Conservation (phyloP, 148 eudicot species). For the Oxyria digyna region DNA sequence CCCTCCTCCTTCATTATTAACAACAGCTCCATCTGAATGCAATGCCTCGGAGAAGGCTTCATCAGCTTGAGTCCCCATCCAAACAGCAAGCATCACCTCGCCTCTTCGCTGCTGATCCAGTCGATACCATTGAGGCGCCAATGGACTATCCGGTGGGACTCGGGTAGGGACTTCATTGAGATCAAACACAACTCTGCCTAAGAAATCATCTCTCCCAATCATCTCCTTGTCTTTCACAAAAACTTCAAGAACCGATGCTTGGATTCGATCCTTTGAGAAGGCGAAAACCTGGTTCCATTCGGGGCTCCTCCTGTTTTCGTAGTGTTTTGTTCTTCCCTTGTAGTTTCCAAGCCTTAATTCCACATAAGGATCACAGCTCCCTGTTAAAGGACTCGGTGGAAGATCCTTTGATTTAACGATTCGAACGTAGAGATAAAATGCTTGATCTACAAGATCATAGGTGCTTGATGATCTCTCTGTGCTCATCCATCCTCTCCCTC, state of each 20-base stretch:
- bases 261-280: constrained; percentile 54
- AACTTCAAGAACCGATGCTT: constrained; percentile 47
- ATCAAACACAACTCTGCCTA: constrained; percentile 54
- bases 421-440: constrained; percentile 47
- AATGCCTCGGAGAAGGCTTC: constrained; percentile 72
- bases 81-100: constrained; percentile 60
- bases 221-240: constrained; percentile 46
- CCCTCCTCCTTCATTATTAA: constrained; percentile 53
- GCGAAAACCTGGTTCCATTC: constrained; percentile 77
- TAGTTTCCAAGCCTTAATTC: constrained; percentile 70
- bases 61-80: constrained; percentile 84
- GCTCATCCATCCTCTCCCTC: constrained; percentile 39
- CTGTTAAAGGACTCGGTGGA: constrained; percentile 30
- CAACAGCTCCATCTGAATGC: constrained; percentile 61
- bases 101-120: constrained; percentile 50
- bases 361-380: constrained; percentile 59
- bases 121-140: constrained; percentile 73
- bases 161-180: constrained; percentile 58
- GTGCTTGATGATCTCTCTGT: constrained; percentile 34
- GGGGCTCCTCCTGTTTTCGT: constrained; percentile 47
- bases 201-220: constrained; percentile 52
- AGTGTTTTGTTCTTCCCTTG: constrained; percentile 52
- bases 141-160: constrained; percentile 70
- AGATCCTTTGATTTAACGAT: constrained; percentile 54
- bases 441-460: constrained; percentile 65